Evolutionary conservation across 345 rosid species (phyloP).

Genomic region (Eucalyptus grandis): DNA sequence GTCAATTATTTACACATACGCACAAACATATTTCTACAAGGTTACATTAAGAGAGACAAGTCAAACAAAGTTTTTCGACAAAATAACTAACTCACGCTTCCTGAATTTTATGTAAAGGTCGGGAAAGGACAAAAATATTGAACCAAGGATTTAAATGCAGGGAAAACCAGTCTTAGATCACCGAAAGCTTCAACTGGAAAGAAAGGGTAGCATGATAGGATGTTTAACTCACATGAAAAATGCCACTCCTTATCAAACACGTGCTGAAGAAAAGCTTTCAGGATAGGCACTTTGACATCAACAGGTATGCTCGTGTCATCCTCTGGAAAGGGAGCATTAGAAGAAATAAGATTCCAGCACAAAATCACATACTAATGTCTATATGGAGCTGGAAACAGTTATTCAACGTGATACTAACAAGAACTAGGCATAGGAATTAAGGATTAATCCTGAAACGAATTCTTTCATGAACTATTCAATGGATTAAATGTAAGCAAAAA

Average conservation of each 20-base stretch:
- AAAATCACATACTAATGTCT: background rate
- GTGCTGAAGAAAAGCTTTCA: conserved; percentile 62
- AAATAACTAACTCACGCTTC: background rate
- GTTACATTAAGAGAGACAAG: background rate
- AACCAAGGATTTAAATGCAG: background rate
- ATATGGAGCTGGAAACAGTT: background rate
- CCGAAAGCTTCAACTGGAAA: background rate
- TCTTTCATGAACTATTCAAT: background rate
- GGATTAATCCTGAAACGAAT: background rate
- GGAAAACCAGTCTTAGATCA: background rate
- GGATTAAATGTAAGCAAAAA: background rate
- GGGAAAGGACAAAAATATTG: background rate
- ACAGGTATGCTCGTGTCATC: conserved; percentile 83
- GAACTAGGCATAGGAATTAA: background rate
- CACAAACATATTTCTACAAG: background rate
- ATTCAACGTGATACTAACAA: background rate
- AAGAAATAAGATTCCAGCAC: background rate
- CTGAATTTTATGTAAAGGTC: background rate
- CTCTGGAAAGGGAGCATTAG: conserved; percentile 36
- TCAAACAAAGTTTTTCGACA: background rate
- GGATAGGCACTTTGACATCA: conserved; percentile 28
- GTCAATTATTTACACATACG: background rate
- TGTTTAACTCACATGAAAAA: conserved; percentile 58
- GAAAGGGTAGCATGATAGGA: background rate
- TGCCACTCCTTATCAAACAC: conserved; percentile 72